These are phyloP conservation scores for Calonectria honghensis DNA, from an alignment of 2,329 filamentous ascomycete species.

Conservation along the genomic window DNA sequence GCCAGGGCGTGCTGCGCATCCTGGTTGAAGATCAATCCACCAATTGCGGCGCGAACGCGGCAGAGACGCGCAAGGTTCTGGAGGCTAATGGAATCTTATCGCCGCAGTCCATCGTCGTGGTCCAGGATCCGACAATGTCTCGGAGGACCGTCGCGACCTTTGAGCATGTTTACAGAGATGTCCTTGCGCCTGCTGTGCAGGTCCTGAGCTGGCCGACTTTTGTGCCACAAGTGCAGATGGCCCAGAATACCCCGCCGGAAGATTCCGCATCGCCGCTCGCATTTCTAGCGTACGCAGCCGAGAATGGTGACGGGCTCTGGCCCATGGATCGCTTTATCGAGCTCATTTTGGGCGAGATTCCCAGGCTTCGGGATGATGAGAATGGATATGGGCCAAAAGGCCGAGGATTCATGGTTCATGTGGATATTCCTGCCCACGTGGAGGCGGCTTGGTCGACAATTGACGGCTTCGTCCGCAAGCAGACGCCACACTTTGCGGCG, in stretches of 20 bases:
- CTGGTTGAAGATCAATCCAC: conserved; percentile 49
- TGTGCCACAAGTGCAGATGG: conserved; percentile 36
- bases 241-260: neutral
- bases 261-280: conserved; percentile 7
- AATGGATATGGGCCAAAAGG: conserved; percentile 49
- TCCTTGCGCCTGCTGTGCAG: neutral
- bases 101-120: conserved; percentile 46
- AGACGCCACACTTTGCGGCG: neutral
- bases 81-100: conserved; percentile 44
- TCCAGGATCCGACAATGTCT: conserved; percentile 51
- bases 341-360: conserved; percentile 49
- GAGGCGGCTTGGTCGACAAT: conserved; percentile 39
- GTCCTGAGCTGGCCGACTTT: conserved; percentile 49
- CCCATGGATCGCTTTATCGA: conserved; percentile 47
- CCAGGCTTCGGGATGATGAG: conserved; percentile 48
- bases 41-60: conserved; percentile 50
- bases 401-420: conserved; percentile 47
- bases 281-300: conserved; percentile 33
- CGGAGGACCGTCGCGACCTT: conserved; percentile 47
- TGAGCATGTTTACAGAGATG: conserved; percentile 41
- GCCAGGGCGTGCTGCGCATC: conserved; percentile 22
- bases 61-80: conserved; percentile 44
- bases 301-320: conserved; percentile 37
- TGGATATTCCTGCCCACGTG: conserved; percentile 40
- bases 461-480: neutral